These are phyloP conservation scores for Phytopythium boreale DNA, from an alignment of 352 stramenopile genomes.

Conservation along the genomic window DNA sequence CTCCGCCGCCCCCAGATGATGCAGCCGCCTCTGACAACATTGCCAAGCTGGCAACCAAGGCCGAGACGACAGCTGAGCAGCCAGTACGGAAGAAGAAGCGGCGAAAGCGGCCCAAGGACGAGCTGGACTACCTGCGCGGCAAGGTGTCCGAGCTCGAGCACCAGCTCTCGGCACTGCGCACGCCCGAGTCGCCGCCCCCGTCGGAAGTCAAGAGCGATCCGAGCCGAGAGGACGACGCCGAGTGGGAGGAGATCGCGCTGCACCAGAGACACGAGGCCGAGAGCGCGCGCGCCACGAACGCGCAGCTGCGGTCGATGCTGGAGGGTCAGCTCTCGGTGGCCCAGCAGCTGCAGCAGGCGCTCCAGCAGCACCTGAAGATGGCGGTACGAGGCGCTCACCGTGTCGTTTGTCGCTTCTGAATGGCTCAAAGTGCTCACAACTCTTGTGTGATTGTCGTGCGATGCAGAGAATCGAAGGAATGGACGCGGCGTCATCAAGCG, in stretches of 20 bases:
- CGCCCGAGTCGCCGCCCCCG: constrained; percentile 6
- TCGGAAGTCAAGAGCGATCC: not conserved
- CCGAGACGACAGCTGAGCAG: not conserved
- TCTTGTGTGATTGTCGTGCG: not conserved
- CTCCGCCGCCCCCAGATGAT: not conserved
- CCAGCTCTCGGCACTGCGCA: constrained; percentile 15
- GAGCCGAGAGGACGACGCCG: constrained; percentile 13
- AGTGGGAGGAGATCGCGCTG: constrained; percentile 28
- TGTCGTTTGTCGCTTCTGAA: not conserved
- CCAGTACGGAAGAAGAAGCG: constrained; percentile 19
- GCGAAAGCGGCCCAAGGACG: constrained; percentile 33
- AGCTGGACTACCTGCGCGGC: constrained; percentile 32
- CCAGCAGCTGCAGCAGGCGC: constrained; percentile 23
- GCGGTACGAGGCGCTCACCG: constrained; percentile 17
- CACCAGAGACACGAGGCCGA: constrained; percentile 27
- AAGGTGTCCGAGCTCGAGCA: constrained; percentile 32
- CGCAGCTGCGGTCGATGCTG: constrained; percentile 24
- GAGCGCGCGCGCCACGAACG: constrained; percentile 23
- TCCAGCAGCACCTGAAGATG: constrained; percentile 29
- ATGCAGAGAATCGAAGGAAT: constrained; percentile 2
- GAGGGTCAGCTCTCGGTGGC: constrained; percentile 29
- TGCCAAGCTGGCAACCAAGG: not conserved
- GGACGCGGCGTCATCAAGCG: not conserved
- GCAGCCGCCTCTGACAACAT: too few species aligned
- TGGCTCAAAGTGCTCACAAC: not conserved